These are phyloP conservation scores for Dipodascopsis tothii DNA, from an alignment of 805 yeast genomes.

Conservation along the genomic window DNA sequence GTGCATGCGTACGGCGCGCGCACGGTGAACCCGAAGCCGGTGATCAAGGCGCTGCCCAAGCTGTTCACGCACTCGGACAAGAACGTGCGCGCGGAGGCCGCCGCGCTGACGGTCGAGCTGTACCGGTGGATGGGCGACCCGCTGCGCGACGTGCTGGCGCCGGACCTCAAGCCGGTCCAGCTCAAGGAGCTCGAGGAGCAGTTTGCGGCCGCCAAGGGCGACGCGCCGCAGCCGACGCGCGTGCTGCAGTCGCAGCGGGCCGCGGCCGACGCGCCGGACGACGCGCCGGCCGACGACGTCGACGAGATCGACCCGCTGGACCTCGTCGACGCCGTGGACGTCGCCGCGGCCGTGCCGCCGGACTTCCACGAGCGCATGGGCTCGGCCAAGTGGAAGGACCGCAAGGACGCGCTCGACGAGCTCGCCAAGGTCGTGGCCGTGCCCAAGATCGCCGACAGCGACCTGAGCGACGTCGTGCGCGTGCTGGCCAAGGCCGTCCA, in stretches of 20 bases:
- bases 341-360: slow-evolving; percentile 57
- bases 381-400: slow-evolving; percentile 81
- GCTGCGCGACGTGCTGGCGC: slow-evolving; percentile 52
- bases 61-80: slow-evolving; percentile 80
- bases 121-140: slow-evolving; percentile 67
- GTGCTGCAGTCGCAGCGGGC: slow-evolving; percentile 48
- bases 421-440: slow-evolving; percentile 33
- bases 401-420: slow-evolving; percentile 77
- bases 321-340: slow-evolving; percentile 59
- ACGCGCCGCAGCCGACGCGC: slow-evolving; percentile 43
- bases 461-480: slow-evolving; percentile 58
- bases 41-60: slow-evolving; percentile 53
- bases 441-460: slow-evolving; percentile 50
- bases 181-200: slow-evolving; percentile 71
- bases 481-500: slow-evolving; percentile 56
- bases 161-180: slow-evolving; percentile 81
- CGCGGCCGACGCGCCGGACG: slow-evolving; percentile 29
- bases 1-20: slow-evolving; percentile 56
- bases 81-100: slow-evolving; percentile 74
- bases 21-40: slow-evolving; percentile 49
- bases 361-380: slow-evolving; percentile 49
- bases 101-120: slow-evolving; percentile 57
- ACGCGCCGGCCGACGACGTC: slow-evolving; percentile 25
- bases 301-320: slow-evolving; percentile 61
- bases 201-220: slow-evolving; percentile 46